Evolutionary conservation across 2,329 filamentous ascomycete genomes (phyloP), one percentile per base, ranked within the genome.

Genomic region (Metarhizium rileyi): DNA sequence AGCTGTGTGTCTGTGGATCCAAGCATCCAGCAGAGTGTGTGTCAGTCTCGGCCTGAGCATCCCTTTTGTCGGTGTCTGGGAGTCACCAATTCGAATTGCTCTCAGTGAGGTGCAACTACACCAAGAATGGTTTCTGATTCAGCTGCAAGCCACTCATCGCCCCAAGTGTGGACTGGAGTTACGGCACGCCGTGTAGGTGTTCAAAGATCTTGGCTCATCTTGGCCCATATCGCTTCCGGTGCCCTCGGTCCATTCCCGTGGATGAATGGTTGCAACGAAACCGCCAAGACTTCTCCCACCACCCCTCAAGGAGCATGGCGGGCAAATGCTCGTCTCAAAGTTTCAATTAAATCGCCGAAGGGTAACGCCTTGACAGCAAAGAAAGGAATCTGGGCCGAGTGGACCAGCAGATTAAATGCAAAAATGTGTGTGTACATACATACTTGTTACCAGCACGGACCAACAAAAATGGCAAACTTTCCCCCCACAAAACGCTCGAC

Each of bases 271-370:
- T 38, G 14, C 47, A 33, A 25, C 45, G 33, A 47, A 18, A 42
- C 44, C 23, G 33, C 47, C 47, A 44, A 49, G 46, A 30, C 23
- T 26, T 38, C 35, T 38, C 16, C 35, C 35, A 38, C 35, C 16
- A 16, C 33, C n/a, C 20, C 12, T 16, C 9, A 42, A 20, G 22
- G 35, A 30, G 46, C 23, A 48, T 26, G 26, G 4, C 23, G 44
- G n/a, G 35, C 44, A 44, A 30, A 40, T 33, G 4, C 49, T 50
- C 36, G 22, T 45, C 51, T 48, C 47, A 55, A 53, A 55, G 55
- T 55, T 57, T 58, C 52, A 59, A 41, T 63, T 55, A 59, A 51
- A 59, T 63, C 55, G 61, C 61, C 62, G 63, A 63, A 62, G 58
- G 61, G 62, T 60, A 59, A 59, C 50, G 53, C 52, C 54, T 59